Evolutionary conservation across 441 rosid species (phyloP), one percentile per base, ranked within the genome.

Genomic region (Bruguiera hainesii): DNA sequence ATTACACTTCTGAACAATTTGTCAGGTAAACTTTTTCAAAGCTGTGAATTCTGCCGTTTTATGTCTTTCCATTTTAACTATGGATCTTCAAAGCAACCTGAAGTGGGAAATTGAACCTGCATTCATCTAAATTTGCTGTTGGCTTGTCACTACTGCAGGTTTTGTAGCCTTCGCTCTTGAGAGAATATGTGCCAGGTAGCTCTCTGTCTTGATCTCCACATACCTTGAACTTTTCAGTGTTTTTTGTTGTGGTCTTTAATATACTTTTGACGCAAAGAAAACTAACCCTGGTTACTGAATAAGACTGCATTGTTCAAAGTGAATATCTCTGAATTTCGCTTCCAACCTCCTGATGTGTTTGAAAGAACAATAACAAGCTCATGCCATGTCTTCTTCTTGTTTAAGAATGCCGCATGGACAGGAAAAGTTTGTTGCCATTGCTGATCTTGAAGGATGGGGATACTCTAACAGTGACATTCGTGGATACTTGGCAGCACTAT

Each of bases 401-500:
- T 69, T 60, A 76, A 94, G 98, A 67, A 85, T 94, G 92, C 93
- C 92, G 7, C 68, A 63, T 66, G 97, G 96, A 53, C 76, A 88
- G 81, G 97, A 94, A 70, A 91, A 88, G 61, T 91, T 89, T 69
- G 66, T 82, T 65, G 29, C 67, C 28, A 85, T 91, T 28, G 93
- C 66, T 49, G 98, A 91, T 87, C 86, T 94, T 20, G 74, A 82
- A 76, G 96, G 94, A 53, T 91, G 98, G 98, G 96, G 97, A 69
- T 91, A 89, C 73, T 66, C 89, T 1, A 82, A 79, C 56, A 83
- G 96, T 37, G 97, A 94, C 67, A 63, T 89, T 71, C 87, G 89
- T 8, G 97, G 92, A 65, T 88, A 89, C 66, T 0, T 89, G 23
- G 92, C 89, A 46, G 75, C 89, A 57, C 78, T 91, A 29, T 80